Base-by-base conservation (phyloP, 306 rosid species). In the Vicia villosa region DNA sequence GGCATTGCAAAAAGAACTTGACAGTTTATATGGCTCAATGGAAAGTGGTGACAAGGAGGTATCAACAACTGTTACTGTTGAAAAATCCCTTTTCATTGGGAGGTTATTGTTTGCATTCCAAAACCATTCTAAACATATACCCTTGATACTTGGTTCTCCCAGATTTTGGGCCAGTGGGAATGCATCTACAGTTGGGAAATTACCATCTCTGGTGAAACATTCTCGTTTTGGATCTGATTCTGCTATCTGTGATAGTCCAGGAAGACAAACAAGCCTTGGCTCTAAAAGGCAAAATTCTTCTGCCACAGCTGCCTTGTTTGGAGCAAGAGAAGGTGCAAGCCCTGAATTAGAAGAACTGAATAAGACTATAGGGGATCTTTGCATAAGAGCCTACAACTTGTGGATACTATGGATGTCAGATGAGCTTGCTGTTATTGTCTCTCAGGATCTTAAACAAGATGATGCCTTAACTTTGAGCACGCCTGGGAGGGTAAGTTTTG, bases 351-450 rank as follows among this genome's bases (percentile, higher is more conserved):
- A 87, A 82, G 91, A 91, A 85, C 82, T 94, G 66, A 80, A 52
- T 72, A 81, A 78, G 52, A 68, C 81, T 60, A 84, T 86, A 59
- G 89, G 80, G 49, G 92, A 94, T 78, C 99, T 94, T 77, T 86
- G 88, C 68, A 80, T 94, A 45, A 88, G 88, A 84, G 91, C 99
- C 28, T 85, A 91, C 73, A 77, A 80, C 79, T 78, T 94, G 77
- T 94, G 99, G 99, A 94, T 91, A 82, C 78, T 79, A 55, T 91
- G 97, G 97, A 70, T 91, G 63, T 87, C 91, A 10, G 82, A 91
- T 59, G 97, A 91, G 81, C 96, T 91, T 63, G 86, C 91, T 26
- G 78, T 72, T 43, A 81, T 77, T 72, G 82, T 94, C 72, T 81
- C 87, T 30, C 83, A 15, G 50, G 92, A 87, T 77, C 96, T 94